These are phyloP conservation scores for Plenodomus tracheiphilus DNA, from an alignment of 2,329 filamentous ascomycete genomes.

Conservation along the genomic window DNA sequence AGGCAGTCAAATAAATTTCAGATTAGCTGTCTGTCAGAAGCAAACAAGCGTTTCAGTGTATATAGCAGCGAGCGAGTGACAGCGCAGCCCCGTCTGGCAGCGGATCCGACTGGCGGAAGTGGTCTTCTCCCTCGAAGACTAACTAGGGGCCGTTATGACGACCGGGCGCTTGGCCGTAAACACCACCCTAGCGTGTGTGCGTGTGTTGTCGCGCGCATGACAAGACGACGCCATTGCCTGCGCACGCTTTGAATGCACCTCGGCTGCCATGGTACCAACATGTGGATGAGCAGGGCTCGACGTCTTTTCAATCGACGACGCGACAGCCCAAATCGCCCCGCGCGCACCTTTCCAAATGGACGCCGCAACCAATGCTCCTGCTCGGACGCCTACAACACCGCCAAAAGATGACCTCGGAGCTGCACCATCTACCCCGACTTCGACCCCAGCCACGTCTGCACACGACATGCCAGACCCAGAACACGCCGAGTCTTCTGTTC, in stretches of 20 bases:
- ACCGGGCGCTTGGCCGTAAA: conserved; percentile 13
- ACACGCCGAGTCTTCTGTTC: conserved; percentile 37
- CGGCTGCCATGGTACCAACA: conserved; percentile 18
- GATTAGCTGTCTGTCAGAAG: not conserved
- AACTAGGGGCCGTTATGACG: conserved; percentile 4
- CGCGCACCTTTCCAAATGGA: conserved; percentile 28
- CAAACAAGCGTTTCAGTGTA: not conserved
- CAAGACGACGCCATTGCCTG: conserved; percentile 5
- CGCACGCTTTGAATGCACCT: conserved; percentile 8
- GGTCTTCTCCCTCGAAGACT: conserved; percentile 1
- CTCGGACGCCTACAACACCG: conserved; percentile 27
- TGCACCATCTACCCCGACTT: conserved; percentile 14
- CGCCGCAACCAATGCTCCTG: conserved; percentile 21
- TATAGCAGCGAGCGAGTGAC: not conserved
- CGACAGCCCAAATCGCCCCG: conserved; percentile 18
- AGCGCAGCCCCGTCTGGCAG: no score
- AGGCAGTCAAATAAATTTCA: not conserved
- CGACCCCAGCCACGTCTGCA: conserved; percentile 14
- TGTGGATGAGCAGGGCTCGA: conserved; percentile 24
- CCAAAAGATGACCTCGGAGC: conserved; percentile 24
- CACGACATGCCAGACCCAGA: conserved; percentile 30
- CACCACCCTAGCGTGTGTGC: conserved; percentile 7
- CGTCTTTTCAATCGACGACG: conserved; percentile 13
- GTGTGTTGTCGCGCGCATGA: conserved; percentile 21
- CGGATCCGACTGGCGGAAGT: no score